A percentile compares a stretch with the other conserved stretches of the same genome.
phyloP scores from a whole-genome alignment of 768 basidiomycete genomes.

The Rhodotorula babjevae region DNA sequence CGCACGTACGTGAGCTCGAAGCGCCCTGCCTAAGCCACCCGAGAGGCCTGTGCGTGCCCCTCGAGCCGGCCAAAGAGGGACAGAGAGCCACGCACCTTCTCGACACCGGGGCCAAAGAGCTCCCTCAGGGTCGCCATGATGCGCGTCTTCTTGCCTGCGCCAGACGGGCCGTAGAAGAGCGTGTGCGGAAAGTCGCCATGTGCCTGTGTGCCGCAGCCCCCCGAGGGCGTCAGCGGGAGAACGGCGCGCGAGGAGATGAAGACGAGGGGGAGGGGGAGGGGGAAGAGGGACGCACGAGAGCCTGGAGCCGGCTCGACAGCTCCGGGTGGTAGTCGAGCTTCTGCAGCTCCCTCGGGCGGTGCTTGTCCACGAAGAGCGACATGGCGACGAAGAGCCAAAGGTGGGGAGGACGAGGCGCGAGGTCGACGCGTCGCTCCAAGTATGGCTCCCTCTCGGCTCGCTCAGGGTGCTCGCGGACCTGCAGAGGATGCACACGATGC shows the following conservation, averaged over 20 bases:
- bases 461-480: too few relatives aligned
- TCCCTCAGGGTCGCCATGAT: slow-evolving; percentile 83
- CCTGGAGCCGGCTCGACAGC: slow-evolving; percentile 61
- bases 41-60: not conserved
- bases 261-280: not conserved
- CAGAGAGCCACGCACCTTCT: slow-evolving; percentile 59
- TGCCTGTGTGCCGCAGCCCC: slow-evolving; percentile 54
- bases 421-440: not conserved
- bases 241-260: slow-evolving; percentile 64
- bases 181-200: slow-evolving; percentile 95
- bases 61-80: not conserved
- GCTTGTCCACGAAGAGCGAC: slow-evolving; percentile 55
- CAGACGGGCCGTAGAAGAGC: slow-evolving; percentile 94
- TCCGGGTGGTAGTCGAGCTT: slow-evolving; percentile 80
- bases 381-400: slow-evolving; percentile 34
- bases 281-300: not conserved
- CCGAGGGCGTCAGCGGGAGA: slow-evolving; percentile 19
- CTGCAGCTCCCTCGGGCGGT: slow-evolving; percentile 75
- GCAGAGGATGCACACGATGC: too few relatives aligned
- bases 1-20: not conserved
- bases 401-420: not conserved
- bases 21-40: too few relatives aligned
- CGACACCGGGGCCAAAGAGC: slow-evolving; percentile 83
- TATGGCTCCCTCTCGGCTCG: too few relatives aligned
- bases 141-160: slow-evolving; percentile 96